Evolutionary conservation across 495 filamentous ascomycete genomes (phyloP).

Genomic region (Corynascus novoguineensis): DNA sequence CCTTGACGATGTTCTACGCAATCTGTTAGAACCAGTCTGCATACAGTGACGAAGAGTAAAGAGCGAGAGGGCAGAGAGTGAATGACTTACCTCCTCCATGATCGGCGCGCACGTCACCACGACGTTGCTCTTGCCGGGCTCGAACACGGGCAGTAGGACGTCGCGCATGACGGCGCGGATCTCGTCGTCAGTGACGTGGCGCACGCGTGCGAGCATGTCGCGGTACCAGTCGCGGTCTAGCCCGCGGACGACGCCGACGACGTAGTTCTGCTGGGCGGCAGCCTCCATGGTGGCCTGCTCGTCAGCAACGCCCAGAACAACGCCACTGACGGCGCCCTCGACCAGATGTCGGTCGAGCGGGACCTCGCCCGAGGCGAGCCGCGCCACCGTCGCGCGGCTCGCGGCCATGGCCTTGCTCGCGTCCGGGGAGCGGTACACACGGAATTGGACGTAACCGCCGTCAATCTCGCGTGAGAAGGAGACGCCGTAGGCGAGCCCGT

Average conservation of each 20-base stretch:
- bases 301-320: conserved; percentile 79
- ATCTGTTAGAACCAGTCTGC: conserved; percentile 8
- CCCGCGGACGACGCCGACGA: conserved; percentile 69
- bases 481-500: conserved; percentile 84
- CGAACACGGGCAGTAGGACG: conserved; percentile 72
- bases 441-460: conserved; percentile 71
- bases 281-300: conserved; percentile 75
- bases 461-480: conserved; percentile 69
- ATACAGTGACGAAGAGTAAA: background rate
- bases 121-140: conserved; percentile 68
- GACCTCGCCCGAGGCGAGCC: conserved; percentile 47
- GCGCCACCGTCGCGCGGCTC: conserved; percentile 61
- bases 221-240: conserved; percentile 74
- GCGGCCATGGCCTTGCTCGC: conserved; percentile 79
- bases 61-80: background rate
- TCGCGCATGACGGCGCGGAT: conserved; percentile 69
- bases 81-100: conserved; percentile 67
- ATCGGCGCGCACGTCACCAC: conserved; percentile 83
- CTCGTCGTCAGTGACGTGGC: conserved; percentile 69
- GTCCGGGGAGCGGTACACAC: conserved; percentile 84
- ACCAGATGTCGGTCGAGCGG: conserved; percentile 74
- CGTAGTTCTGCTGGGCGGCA: conserved; percentile 76
- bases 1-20: conserved; percentile 59
- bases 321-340: conserved; percentile 83
- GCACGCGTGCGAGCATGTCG: conserved; percentile 67